Evolutionary conservation across 345 rosid species (phyloP), one percentile per base, ranked within the genome.

Genomic region (Eucalyptus decipiens): DNA sequence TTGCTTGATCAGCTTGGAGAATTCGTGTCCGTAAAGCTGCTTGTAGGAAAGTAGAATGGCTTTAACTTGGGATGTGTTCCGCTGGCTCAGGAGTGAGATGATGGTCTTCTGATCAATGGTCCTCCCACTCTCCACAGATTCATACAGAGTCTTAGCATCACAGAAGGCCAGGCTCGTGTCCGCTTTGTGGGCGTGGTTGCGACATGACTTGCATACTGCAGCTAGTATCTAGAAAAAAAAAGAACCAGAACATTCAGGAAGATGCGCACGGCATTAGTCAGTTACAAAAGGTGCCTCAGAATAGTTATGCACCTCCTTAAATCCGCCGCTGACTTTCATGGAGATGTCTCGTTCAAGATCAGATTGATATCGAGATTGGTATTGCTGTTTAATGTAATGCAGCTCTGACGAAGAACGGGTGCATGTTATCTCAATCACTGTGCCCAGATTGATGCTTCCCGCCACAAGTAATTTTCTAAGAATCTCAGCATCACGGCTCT

Each of bases 81-180:
- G 88, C 43, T 85, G 90, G 58, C 90, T 91, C 87, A 91, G 32
- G 86, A 91, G 85, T 3, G 89, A 83, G 12, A 40, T 72, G 88
- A 91, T 90, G 24, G 89, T 87, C 88, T 45, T 91, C 72, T 87
- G 88, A 72, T 91, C 92, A 26, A 89, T 81, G 88, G 65, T 90
- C 54, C 85, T 88, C 15, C 90, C 89, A 26, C 90, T 90, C 60
- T 90, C 90, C 5, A 91, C 72, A 14, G 92, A 91, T 85, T 91
- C 92, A 52, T 65, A 91, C 32, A 91, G 90, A 48, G 92, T 89
- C 88, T 91, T 91, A 21, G 91, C 91, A 85, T 91, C 91, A 51
- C 92, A 91, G 87, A 89, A 86, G 50, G 92, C 91, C 88, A 91
- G 40, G 90, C 92, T 88, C 60, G 67, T 87, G 89, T 91, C 91